Conservation (phyloP, 371 early-diverging fungal species). For the Mortierella sp. region DNA sequence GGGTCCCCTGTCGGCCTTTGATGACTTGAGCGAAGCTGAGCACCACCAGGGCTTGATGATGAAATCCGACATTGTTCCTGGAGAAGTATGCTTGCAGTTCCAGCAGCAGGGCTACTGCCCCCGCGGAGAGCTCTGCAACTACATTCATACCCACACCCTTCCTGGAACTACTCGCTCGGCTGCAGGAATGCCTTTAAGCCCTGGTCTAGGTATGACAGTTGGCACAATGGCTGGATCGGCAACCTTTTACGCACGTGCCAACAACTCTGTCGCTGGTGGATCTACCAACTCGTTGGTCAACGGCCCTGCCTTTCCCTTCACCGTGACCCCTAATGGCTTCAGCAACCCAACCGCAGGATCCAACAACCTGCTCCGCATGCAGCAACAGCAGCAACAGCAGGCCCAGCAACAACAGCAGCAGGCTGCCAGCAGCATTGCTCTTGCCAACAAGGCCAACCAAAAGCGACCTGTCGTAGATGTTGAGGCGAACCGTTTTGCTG, state of each 20-base stretch:
- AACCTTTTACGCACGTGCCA: conserved; percentile 27
- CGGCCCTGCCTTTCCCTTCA: conserved; percentile 18
- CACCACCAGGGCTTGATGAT: conserved; percentile 17
- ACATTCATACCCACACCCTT: conserved; percentile 56
- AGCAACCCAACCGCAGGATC: conserved; percentile 17
- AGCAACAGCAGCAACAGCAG: conserved; percentile 30
- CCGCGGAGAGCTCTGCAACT: conserved; percentile 69
- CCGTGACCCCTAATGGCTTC: conserved; percentile 22
- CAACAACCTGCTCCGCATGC: conserved; percentile 27
- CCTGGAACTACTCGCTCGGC: conserved; percentile 20
- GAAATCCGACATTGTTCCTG: conserved; percentile 23
- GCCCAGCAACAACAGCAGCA: conserved; percentile 48
- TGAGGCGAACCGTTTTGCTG: conserved; percentile 69
- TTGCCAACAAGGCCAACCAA: conserved; percentile 45
- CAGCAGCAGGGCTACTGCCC: conserved; percentile 72
- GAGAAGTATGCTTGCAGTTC: conserved; percentile 64
- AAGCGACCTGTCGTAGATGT: conserved; percentile 44
- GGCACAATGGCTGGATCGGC: conserved; percentile 21
- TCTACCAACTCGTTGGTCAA: conserved; percentile 18
- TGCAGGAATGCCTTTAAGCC: conserved; percentile 23
- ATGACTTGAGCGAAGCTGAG: conserved; percentile 21
- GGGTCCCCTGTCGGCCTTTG: conserved; percentile 37
- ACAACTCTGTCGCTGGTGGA: conserved; percentile 11
- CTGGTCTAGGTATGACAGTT: conserved; percentile 25
- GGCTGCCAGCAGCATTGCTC: conserved; percentile 40